These are phyloP conservation scores for Tilletia indica DNA, from an alignment of 1,284 basidiomycete species.

Conservation along the genomic window DNA sequence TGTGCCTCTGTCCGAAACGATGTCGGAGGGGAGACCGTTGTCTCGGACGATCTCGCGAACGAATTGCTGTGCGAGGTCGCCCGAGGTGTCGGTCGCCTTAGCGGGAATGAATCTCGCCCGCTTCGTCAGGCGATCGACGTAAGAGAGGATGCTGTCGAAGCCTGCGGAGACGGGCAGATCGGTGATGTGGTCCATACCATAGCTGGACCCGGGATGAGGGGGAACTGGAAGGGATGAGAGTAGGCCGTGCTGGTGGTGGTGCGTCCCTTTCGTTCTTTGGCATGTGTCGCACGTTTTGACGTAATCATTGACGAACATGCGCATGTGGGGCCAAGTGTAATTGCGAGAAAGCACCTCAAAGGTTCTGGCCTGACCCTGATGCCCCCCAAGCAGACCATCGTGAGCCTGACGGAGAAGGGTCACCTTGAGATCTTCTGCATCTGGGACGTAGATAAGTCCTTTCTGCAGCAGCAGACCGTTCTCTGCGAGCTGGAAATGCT, in stretches of 20 bases:
- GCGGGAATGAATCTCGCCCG: constrained; percentile 62
- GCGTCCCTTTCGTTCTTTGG: constrained; percentile 55
- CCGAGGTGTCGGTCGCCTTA: constrained; percentile 52
- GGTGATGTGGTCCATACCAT: constrained; percentile 61
- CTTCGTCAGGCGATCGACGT: constrained; percentile 58
- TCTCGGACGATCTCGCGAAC: constrained; percentile 50
- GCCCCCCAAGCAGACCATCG: background rate
- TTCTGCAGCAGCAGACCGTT: constrained; percentile 1
- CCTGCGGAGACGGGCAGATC: constrained; percentile 56
- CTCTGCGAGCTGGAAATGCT: too few species aligned
- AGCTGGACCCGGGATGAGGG: constrained; percentile 56
- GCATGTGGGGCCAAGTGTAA: constrained; percentile 57
- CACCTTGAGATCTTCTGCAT: background rate
- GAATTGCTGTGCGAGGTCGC: constrained; percentile 45
- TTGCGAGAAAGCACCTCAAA: constrained; percentile 43
- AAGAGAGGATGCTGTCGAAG: constrained; percentile 57
- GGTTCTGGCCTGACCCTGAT: background rate
- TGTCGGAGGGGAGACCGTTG: constrained; percentile 54
- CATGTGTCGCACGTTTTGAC: constrained; percentile 58
- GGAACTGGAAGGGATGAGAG: constrained; percentile 56
- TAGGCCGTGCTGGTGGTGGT: constrained; percentile 46
- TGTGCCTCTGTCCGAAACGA: constrained; percentile 58
- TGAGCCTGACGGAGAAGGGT: constrained; percentile 8
- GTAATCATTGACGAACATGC: constrained; percentile 53
- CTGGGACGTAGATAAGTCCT: constrained; percentile 15